Base-by-base conservation (phyloP, 441 rosid species). In the Isatis lusitanica region DNA sequence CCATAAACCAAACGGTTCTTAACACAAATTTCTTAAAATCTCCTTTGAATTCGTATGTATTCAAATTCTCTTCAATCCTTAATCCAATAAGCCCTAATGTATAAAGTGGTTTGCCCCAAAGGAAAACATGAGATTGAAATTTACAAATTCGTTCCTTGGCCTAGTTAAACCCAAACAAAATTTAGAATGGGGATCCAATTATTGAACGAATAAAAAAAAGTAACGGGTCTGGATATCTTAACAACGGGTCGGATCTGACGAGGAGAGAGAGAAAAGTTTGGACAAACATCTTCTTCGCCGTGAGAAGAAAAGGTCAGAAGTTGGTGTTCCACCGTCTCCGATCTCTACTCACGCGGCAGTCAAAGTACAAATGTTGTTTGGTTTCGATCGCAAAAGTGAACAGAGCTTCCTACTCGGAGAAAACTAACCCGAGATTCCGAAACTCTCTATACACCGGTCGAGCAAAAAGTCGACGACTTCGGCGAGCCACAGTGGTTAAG, bases 191-290 rank as follows among this genome's bases (percentile, higher is more conserved):
- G 59, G 35, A 13, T 53, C 26, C 15, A n/a, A 39, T 39, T 9
- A 9, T 16, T 3, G 13, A 62, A 62, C 16, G 13, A 40, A 62
- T 8, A 13, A 62, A 63, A 63, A 62, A 44, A 63, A 9, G 1
- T 18, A 63, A 46, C 17, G 48, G 70, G 70, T 48, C 60, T 51
- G 50, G 50, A 51, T 73, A 55, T n/a, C 10, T 33, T 33, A 17
- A 43, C 0, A 35, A 4, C 65, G 70, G 64, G 77, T 65, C 77
- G 65, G 58, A 55, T 72, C 76, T 63, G 15, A 51, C 1, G 63
- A 39, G 53, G 63, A 28, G 15, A 33, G 56, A 33, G 44, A 53
- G 48, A 70, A 16, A 35, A 28, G 12, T 43, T 40, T 47, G 7
- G 24, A 65, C 28, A 26, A 26, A 26, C 33, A 24, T 64, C 30